phyloP scores from a whole-genome alignment of 768 basidiomycete species.

The Baorangia bicolor region DNA sequence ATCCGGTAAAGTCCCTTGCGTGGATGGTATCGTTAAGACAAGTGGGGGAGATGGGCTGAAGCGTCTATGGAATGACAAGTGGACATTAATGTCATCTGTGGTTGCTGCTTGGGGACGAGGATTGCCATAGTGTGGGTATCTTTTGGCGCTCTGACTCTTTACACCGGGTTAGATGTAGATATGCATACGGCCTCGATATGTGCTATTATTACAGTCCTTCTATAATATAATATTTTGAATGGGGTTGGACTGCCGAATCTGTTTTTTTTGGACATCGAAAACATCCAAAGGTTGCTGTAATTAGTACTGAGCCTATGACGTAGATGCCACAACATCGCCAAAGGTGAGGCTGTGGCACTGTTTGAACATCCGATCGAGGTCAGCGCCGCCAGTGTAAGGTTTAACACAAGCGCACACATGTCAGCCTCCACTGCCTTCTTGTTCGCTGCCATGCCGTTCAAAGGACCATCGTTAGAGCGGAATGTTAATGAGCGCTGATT shows the following conservation, averaged over 20 bases:
- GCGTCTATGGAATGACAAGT: conserved; percentile 25
- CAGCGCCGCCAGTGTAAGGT: not conserved
- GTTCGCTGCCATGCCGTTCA: too few species aligned
- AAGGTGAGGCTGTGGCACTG: too few species aligned
- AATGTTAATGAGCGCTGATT: too few species aligned
- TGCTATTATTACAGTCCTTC: not conserved
- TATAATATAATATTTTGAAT: not conserved
- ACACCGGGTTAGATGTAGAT: not conserved
- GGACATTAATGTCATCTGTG: conserved; percentile 20
- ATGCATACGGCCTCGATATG: not conserved
- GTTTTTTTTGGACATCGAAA: too few species aligned
- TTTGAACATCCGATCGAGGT: not conserved
- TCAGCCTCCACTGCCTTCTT: not conserved
- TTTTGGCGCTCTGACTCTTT: not conserved
- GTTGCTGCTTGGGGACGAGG: conserved; percentile 30
- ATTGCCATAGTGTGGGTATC: conserved; percentile 13
- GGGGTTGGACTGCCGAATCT: too few species aligned
- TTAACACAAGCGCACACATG: not conserved
- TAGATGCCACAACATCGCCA: too few species aligned
- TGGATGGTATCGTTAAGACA: conserved; percentile 11
- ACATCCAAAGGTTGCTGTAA: too few species aligned
- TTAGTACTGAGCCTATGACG: too few species aligned
- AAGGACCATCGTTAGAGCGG: too few species aligned
- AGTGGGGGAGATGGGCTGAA: conserved; percentile 22
- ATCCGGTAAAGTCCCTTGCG: conserved; percentile 12